phyloP scores from a whole-genome alignment of 352 stramenopile genomes.

The Globisporangium spinosum region DNA sequence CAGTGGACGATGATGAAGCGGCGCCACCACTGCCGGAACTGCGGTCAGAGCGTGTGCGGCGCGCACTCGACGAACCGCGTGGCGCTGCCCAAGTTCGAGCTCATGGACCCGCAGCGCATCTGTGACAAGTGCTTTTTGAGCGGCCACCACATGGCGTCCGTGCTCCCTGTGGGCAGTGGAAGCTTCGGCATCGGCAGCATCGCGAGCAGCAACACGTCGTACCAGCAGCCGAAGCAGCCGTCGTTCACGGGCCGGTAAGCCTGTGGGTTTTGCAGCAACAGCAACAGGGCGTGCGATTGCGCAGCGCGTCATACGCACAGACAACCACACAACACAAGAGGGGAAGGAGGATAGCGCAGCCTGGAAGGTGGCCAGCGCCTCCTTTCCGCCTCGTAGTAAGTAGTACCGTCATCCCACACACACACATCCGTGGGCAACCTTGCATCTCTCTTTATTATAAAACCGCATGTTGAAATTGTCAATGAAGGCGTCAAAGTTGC shows the following conservation, averaged over 20 bases:
- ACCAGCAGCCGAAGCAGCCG: constrained; percentile 27
- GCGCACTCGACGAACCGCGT: constrained; percentile 79
- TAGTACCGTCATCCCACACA: background rate
- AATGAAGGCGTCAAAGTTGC: background rate
- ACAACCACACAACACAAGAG: background rate
- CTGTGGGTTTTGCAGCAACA: background rate
- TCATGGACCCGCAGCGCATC: constrained; percentile 68
- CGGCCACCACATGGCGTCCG: constrained; percentile 50
- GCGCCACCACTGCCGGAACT: constrained; percentile 83
- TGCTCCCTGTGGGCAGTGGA: constrained; percentile 28
- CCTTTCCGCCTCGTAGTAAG: background rate
- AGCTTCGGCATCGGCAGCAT: constrained; percentile 34
- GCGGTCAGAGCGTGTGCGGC: constrained; percentile 68
- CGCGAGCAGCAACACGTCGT: constrained; percentile 29
- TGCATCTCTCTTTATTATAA: constrained; percentile 16
- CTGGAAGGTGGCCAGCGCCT: background rate
- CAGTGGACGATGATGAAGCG: constrained; percentile 60
- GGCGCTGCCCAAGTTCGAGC: constrained; percentile 64
- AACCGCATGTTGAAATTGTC: constrained; percentile 4
- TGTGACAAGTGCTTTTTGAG: constrained; percentile 80
- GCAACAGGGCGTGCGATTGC: background rate
- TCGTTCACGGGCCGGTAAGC: constrained; percentile 14
- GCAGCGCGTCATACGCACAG: background rate
- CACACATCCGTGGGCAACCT: background rate
- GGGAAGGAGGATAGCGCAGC: background rate